Conservation (phyloP, 768 basidiomycete species). For the Leccinum broughii region DNA sequence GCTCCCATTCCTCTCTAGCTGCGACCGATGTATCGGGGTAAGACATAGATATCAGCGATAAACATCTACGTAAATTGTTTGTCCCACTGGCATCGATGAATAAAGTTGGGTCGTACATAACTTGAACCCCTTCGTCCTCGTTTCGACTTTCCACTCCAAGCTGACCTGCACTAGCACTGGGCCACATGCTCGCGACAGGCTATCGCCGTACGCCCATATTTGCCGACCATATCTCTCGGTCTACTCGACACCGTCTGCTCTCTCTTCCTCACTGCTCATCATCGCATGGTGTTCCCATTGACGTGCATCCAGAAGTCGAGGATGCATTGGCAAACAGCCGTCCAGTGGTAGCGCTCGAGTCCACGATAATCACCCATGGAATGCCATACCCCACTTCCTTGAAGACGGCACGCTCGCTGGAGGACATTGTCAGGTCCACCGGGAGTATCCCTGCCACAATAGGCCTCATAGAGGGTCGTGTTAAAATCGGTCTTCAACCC, state of each 20-base stretch:
- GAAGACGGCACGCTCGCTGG: slow-evolving; percentile 68
- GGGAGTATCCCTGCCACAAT: slow-evolving; percentile 91
- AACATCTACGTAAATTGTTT: slow-evolving; percentile 21
- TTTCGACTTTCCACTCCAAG: too few relatives aligned
- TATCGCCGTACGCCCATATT: slow-evolving; percentile 2
- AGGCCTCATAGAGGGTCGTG: slow-evolving; percentile 75
- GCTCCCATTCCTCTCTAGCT: slow-evolving; percentile 36
- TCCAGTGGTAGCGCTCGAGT: slow-evolving; percentile 90
- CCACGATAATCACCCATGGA: slow-evolving; percentile 90
- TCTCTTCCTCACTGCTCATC: slow-evolving; percentile 2
- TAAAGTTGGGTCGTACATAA: too few relatives aligned
- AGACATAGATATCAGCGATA: slow-evolving; percentile 16
- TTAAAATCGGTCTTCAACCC: slow-evolving; percentile 80
- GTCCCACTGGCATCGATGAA: too few relatives aligned
- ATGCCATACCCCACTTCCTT: slow-evolving; percentile 81
- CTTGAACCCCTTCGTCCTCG: too few relatives aligned
- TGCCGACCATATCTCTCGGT: slow-evolving; percentile 6
- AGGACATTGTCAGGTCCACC: slow-evolving; percentile 67
- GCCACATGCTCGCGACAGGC: background rate
- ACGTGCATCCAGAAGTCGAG: slow-evolving; percentile 81
- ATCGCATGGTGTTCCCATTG: slow-evolving; percentile 41
- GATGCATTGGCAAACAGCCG: slow-evolving; percentile 65
- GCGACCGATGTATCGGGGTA: slow-evolving; percentile 28
- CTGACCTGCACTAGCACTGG: too few relatives aligned
- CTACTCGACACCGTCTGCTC: slow-evolving; percentile 4